These are phyloP conservation scores for Rhexocercosporidium sp. DNA, from an alignment of 2,329 filamentous ascomycete genomes.

Conservation along the genomic window DNA sequence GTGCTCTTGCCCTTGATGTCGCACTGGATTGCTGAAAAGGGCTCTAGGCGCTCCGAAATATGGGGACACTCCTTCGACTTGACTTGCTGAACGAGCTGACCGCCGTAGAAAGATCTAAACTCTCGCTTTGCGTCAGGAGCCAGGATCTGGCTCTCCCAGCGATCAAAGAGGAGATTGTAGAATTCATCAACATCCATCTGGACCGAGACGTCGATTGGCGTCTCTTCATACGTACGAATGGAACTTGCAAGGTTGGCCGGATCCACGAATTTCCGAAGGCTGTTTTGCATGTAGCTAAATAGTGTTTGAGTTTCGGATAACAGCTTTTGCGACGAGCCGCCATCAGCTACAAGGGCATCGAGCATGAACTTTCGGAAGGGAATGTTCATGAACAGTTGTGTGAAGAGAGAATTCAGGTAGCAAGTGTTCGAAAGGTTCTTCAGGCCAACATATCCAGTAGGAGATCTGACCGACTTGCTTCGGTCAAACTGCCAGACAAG, in stretches of 20 bases:
- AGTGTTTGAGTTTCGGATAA: slow-evolving; percentile 79
- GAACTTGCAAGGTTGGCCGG: slow-evolving; percentile 73
- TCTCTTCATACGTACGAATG: slow-evolving; percentile 83
- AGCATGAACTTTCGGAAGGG: slow-evolving; percentile 87
- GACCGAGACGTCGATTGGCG: slow-evolving; percentile 80
- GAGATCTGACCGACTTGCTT: slow-evolving; percentile 70
- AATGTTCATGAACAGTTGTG: slow-evolving; percentile 95
- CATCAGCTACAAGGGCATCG: slow-evolving; percentile 58
- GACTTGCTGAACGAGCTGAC: slow-evolving; percentile 91
- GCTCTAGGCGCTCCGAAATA: slow-evolving; percentile 87
- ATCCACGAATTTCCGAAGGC: slow-evolving; percentile 74
- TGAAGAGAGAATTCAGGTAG: slow-evolving; percentile 93
- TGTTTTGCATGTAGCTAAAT: slow-evolving; percentile 87
- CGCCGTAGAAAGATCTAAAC: slow-evolving; percentile 87
- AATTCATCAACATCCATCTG: slow-evolving; percentile 99
- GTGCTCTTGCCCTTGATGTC: slow-evolving; percentile 91
- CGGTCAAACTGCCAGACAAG: slow-evolving; percentile 68
- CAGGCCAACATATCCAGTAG: slow-evolving; percentile 86
- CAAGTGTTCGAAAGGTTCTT: slow-evolving; percentile 94
- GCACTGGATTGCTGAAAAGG: slow-evolving; percentile 93
- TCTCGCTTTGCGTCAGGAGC: slow-evolving; percentile 69
- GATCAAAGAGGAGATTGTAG: slow-evolving; percentile 90
- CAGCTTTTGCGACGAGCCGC: slow-evolving; percentile 64
- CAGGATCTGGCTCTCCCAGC: slow-evolving; percentile 83
- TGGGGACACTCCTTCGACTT: slow-evolving; percentile 94